Evolutionary conservation across 257 asterid species (phyloP), one percentile per base, ranked within the genome.

Genomic region (Solanum lignicaule): DNA sequence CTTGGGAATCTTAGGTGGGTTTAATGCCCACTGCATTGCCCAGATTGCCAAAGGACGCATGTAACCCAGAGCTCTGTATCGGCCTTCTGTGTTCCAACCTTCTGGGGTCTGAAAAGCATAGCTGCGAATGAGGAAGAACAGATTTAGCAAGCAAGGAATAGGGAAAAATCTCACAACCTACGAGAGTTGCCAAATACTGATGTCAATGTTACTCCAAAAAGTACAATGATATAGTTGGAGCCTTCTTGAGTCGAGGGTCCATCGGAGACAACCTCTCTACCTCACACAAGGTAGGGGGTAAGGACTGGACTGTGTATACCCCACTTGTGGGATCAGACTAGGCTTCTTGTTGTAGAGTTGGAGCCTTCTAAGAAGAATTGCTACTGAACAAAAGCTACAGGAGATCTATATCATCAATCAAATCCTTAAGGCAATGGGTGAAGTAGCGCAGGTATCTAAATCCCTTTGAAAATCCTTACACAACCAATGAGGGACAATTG

Each of bases 11-110:
- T 89, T 91, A 4, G 92, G 93, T 68, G 89, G 93, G 13, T 94
- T 91, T 76, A 97, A 88, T 29, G 99, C 98, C 98, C 99, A 97
- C 82, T 97, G 99, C 99, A 97, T 97, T n/a, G 99, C 98, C 99
- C 99, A 97, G 83, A 96, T 97, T 27, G 97, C 96, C 86, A 97
- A 88, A 15, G 99, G 99, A 2, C 99, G 92, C 99, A 97, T 97
- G 94, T 97, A 96, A 66, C 92, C 90, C 5, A 96, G 93, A 33
- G 99, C 92, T 68, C 99, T 90, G 66, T 95, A 97, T 15, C 91
- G 90, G 9, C 98, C 98, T 38, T 95, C 95, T 33, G 92, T 16
- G 91, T 89, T 92, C 97, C 98, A 95, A 21, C 91, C 99, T 89
- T 97, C 99, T 0, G 99, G 99, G 3, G 96, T 95, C 91, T 96